Conservation (phyloP, 1,139 yeast genomes). For the Yamadazyma membranifaciens region DNA sequence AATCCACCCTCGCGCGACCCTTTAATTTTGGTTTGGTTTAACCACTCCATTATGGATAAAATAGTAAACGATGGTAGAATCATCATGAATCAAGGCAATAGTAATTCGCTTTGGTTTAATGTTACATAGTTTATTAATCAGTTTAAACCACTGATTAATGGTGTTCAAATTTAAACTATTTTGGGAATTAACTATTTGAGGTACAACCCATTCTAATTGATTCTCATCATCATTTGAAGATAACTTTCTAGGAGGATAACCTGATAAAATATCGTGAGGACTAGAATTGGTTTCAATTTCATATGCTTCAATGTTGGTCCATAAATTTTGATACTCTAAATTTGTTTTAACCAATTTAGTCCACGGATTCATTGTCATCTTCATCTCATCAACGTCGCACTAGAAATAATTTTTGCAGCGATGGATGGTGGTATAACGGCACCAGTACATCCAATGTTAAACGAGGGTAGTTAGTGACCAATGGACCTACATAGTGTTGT, state of each 20-base stretch:
- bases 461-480: too few species aligned
- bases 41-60: constrained; percentile 61
- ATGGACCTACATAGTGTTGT: too few species aligned
- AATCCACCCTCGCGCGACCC: background rate
- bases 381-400: constrained; percentile 3
- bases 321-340: constrained; percentile 52
- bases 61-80: constrained; percentile 69
- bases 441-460: too few species aligned
- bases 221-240: constrained; percentile 21
- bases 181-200: constrained; percentile 18
- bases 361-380: background rate
- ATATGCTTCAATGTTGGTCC: constrained; percentile 42
- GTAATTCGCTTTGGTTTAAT: constrained; percentile 41
- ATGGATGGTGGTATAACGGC: too few species aligned
- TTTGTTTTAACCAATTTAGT: constrained; percentile 32
- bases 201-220: constrained; percentile 36
- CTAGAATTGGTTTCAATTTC: constrained; percentile 1
- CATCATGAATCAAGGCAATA: constrained; percentile 58
- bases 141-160: constrained; percentile 33
- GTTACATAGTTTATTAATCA: constrained; percentile 15
- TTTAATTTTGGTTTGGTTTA: constrained; percentile 53
- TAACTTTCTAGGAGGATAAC: constrained; percentile 31
- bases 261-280: constrained; percentile 20
- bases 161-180: constrained; percentile 20
- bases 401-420: background rate